A percentile compares a stretch with the other conserved stretches of the same genome.
phyloP scores from a whole-genome alignment of 1,284 basidiomycete species.

The Kalmanozyma brasiliensis region DNA sequence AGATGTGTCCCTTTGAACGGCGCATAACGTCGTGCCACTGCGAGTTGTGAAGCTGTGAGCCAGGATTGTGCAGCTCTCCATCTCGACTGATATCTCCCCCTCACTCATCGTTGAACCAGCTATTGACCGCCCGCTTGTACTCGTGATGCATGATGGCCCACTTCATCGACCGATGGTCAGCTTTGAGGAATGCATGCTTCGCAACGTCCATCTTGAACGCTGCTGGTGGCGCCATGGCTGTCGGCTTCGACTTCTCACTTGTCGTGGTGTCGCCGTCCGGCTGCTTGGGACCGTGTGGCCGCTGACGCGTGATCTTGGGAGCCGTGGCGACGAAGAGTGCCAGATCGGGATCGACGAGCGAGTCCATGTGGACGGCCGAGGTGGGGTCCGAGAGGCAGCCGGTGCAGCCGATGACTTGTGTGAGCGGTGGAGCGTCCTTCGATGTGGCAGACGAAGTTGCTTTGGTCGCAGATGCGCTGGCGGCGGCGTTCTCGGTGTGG shows the following conservation, averaged over 20 bases:
- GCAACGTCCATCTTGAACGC: constrained; percentile 25
- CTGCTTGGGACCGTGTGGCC: constrained; percentile 28
- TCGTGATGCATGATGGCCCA: constrained; percentile 52
- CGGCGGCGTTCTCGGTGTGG: neutral
- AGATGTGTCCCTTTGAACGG: no score
- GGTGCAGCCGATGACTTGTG: constrained; percentile 22
- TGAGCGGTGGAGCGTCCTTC: constrained; percentile 20
- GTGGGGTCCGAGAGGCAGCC: constrained; percentile 18
- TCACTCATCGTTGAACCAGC: constrained; percentile 19
- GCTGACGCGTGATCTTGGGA: constrained; percentile 36
- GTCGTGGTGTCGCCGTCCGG: neutral
- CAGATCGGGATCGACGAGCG: constrained; percentile 25
- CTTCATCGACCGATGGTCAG: constrained; percentile 46
- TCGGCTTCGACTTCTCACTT: constrained; percentile 1
- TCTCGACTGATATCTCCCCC: no score
- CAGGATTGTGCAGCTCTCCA: no score
- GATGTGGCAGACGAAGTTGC: neutral
- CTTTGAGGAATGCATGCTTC: constrained; percentile 32
- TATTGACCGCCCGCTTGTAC: constrained; percentile 31
- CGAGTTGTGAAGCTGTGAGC: no score
- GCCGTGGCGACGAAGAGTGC: constrained; percentile 25
- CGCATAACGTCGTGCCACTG: no score
- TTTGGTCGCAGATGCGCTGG: neutral
- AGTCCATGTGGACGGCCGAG: constrained; percentile 13
- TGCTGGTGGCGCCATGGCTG: neutral